phyloP scores from a whole-genome alignment of 2,329 filamentous ascomycete genomes.

The Rhexocercosporidium sp. region DNA sequence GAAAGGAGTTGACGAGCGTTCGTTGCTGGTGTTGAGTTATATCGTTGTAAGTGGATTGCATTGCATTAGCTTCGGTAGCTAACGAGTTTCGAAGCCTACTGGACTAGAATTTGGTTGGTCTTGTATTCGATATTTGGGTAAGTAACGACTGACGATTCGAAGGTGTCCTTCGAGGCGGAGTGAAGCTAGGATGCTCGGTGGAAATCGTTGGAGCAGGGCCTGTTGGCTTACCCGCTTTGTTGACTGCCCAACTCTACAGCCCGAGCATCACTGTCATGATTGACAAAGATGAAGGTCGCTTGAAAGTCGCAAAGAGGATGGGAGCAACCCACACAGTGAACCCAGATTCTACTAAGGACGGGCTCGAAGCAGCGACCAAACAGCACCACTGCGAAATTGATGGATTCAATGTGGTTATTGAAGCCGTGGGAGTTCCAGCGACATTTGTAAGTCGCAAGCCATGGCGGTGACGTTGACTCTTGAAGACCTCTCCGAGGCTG shows the following conservation, averaged over 20 bases:
- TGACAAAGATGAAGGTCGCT: constrained; percentile 53
- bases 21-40: constrained; percentile 17
- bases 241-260: constrained; percentile 59
- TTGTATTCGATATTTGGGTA: neutral
- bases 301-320: constrained; percentile 52
- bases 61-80: neutral
- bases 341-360: constrained; percentile 45
- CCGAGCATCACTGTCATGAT: constrained; percentile 56
- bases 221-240: constrained; percentile 42
- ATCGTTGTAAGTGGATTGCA: constrained; percentile 1
- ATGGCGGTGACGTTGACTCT: neutral
- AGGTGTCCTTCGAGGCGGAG: constrained; percentile 15
- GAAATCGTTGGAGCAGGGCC: constrained; percentile 10
- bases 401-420: constrained; percentile 61
- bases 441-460: constrained; percentile 48
- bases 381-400: constrained; percentile 45
- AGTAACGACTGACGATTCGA: neutral
- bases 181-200: constrained; percentile 9
- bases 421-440: constrained; percentile 58
- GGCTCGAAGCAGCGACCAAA: constrained; percentile 43
- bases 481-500: neutral
- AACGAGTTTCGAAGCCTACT: neutral
- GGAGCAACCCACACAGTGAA: constrained; percentile 54
- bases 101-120: constrained; percentile 15
- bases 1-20: constrained; percentile 11